Percentiles rank a stretch among this genome's conserved stretches.
Conservation (phyloP, 768 basidiomycete genomes). For the Trametes villosa region DNA sequence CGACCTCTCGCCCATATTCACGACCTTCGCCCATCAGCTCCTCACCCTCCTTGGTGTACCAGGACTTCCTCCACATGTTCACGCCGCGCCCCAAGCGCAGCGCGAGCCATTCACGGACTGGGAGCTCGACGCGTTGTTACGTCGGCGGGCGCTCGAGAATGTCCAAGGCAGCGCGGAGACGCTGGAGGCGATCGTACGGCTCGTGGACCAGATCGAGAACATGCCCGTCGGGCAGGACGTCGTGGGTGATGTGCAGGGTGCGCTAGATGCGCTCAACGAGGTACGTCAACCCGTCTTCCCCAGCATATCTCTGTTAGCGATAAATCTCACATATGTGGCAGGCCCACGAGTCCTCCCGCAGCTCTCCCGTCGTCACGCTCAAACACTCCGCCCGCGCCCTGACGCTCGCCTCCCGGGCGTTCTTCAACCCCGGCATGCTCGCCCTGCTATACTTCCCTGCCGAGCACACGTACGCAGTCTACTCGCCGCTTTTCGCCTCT, state of each 20-base stretch:
- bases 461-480: constrained; percentile 97
- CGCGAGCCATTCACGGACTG: constrained; percentile 56
- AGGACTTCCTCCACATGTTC: constrained; percentile 53
- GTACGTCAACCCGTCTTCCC: constrained; percentile 49
- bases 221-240: constrained; percentile 91
- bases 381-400: constrained; percentile 65
- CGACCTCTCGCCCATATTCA: constrained; percentile 58
- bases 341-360: constrained; percentile 18
- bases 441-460: constrained; percentile 96
- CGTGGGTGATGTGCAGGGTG: constrained; percentile 66
- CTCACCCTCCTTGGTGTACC: constrained; percentile 83
- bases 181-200: constrained; percentile 77
- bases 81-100: constrained; percentile 21
- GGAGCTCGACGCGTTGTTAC: constrained; percentile 82
- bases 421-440: constrained; percentile 97
- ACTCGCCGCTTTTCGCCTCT: constrained; percentile 93
- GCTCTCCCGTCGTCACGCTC: constrained; percentile 52
- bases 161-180: constrained; percentile 70
- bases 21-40: constrained; percentile 72
- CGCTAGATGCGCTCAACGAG: constrained; percentile 73
- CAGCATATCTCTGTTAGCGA: constrained; percentile 14
- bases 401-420: constrained; percentile 77
- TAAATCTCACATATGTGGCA: constrained; percentile 37
- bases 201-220: constrained; percentile 84
- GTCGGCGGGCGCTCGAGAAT: constrained; percentile 73